Evolutionary conservation across 192 early-diverging fungal species (phyloP).

Genomic region (Haplosporangium gracile): DNA sequence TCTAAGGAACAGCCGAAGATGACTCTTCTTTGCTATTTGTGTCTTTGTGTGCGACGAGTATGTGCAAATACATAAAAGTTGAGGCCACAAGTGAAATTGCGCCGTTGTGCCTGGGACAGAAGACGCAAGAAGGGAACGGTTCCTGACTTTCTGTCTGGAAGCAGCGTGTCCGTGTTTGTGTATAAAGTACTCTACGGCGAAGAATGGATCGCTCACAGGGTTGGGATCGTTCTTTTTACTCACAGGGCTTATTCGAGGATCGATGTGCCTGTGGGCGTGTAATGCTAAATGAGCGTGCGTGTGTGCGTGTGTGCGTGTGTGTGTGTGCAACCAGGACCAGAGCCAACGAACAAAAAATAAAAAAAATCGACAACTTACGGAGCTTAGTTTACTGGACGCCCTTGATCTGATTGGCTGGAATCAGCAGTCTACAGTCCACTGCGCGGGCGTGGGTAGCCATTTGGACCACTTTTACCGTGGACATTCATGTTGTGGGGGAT

Average conservation of each 20-base stretch:
- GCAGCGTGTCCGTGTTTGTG: background rate
- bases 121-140: background rate
- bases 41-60: background rate
- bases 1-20: background rate
- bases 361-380: background rate
- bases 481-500: background rate
- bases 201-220: background rate
- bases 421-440: background rate
- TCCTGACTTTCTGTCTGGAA: background rate
- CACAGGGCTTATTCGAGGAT: background rate
- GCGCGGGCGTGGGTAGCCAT: background rate
- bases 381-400: conserved; percentile 3
- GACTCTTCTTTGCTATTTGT: background rate
- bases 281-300: background rate
- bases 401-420: background rate
- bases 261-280: background rate
- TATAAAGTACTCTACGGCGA: background rate
- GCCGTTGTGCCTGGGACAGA: background rate
- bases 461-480: background rate
- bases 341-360: background rate
- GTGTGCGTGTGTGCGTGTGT: background rate
- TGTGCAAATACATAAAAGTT: background rate
- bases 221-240: background rate
- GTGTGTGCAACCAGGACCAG: background rate
- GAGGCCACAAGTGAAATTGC: background rate